phyloP scores from a whole-genome alignment of 73 alveolate species.

The Uronychia setigera region DNA sequence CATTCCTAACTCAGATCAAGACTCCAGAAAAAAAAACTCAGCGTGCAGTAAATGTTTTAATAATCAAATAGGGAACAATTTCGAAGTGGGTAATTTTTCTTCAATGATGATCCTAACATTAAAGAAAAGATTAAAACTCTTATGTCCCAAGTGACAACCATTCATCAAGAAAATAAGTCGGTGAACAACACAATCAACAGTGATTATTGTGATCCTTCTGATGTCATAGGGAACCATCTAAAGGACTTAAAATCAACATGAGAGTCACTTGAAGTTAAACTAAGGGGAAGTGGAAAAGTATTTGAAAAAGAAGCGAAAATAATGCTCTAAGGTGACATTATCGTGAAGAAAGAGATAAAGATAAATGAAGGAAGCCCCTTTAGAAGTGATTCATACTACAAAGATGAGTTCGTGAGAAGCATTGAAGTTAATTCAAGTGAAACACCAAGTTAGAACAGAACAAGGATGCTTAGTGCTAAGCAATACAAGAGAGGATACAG shows the following conservation, averaged over 20 bases:
- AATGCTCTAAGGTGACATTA: neutral
- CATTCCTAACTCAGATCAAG: too few species aligned
- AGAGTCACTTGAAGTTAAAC: neutral
- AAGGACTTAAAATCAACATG: neutral
- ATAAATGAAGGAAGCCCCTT: neutral
- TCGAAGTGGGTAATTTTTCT: neutral
- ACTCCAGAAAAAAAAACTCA: too few species aligned
- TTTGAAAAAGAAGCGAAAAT: neutral
- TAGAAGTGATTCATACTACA: neutral
- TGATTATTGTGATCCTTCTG: neutral
- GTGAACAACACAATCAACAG: neutral
- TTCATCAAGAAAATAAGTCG: neutral
- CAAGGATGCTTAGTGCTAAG: neutral
- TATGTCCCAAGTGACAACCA: neutral
- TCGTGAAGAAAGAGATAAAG: neutral
- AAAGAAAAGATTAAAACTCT: too few species aligned
- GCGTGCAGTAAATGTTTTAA: too few species aligned
- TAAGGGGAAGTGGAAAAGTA: neutral
- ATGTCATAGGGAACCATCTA: neutral
- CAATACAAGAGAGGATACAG: neutral
- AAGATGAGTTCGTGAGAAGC: neutral
- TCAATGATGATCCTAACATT: neutral
- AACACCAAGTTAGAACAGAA: neutral
- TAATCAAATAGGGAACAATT: neutral
- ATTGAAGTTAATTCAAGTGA: neutral